Conservation (phyloP, 768 basidiomycete genomes). For the Lactarius trivialis region DNA sequence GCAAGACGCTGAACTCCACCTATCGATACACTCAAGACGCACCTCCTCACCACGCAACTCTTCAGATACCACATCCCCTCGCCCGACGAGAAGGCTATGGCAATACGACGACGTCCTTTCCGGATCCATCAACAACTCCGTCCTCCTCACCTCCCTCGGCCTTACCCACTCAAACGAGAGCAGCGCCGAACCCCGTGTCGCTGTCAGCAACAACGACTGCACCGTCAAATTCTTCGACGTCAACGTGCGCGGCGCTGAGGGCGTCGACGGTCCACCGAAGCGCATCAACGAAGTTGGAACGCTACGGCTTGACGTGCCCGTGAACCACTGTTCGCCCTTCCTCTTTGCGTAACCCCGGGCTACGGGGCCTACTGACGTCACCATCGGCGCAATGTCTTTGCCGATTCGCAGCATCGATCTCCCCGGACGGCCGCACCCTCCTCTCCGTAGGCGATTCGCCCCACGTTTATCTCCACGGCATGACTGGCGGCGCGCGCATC, state of each 20-base stretch:
- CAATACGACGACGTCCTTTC: conserved; percentile 45
- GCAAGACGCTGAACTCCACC: conserved; percentile 63
- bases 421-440: conserved; percentile 80
- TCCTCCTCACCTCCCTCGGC: conserved; percentile 57
- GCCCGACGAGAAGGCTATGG: conserved; percentile 36
- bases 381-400: conserved; percentile 1
- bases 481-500: conserved; percentile 57
- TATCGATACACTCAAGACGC: conserved; percentile 42
- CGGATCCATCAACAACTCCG: conserved; percentile 80
- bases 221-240: conserved; percentile 78
- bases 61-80: conserved; percentile 2
- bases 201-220: conserved; percentile 82
- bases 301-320: conserved; percentile 56
- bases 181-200: conserved; percentile 66
- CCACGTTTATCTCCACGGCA: conserved; percentile 74
- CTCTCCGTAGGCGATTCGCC: conserved; percentile 89
- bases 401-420: conserved; percentile 63
- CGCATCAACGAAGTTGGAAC: conserved; percentile 45
- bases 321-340: conserved; percentile 70
- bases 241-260: conserved; percentile 39
- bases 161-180: conserved; percentile 54
- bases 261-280: conserved; percentile 33
- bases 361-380: conserved; percentile 28
- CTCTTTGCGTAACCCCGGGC: conserved; percentile 28
- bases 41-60: conserved; percentile 13